Base-by-base conservation (phyloP, 805 yeast genomes). In the Ogataea neopini region DNA sequence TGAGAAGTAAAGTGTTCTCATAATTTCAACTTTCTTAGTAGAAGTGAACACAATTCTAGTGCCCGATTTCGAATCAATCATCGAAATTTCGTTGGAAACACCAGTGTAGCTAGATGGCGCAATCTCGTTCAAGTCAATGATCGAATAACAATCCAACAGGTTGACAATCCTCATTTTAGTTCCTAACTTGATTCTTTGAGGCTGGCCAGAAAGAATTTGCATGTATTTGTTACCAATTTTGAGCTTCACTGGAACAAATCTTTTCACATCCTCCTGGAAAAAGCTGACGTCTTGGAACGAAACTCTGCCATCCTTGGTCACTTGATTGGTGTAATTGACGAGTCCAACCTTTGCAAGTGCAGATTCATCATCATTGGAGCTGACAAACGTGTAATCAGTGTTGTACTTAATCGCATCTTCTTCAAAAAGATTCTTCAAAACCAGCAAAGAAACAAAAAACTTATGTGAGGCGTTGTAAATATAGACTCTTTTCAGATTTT, bases 171-270 rank as follows among this genome's bases (percentile, higher is more conserved):
- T 63, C 57, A 71, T 54, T 3, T 57, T 67, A 22, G 64, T 69
- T 11, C 62, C 62, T 13, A 74, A 47, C 49, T 72, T 74, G 9
- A 71, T 43, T n/a, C 71, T 61, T 36, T 63, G 66, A 2, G 79
- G 75, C 23, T 74, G 72, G 19, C 70, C 75, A 18, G 73, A 70
- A 19, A 71, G 58, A 3, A 86, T 65, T 60, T 86, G 91, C 37
- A 88, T 59, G 67, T 72, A 84, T 55, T 79, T 80, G 47, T 85
- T 76, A 6, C 96, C 96, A 44, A 88, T 75, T 56, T 80, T 82
- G 50, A 88, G 49, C 0, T 79, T 75, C 3, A 84, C 84, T 1
- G 88, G 84, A 15, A 76, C 69, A 53, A 78, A 81, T 28, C 77
- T 68, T n/a, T 75, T 74, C 14, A 71, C 68, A 1, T 65, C 67